Evolutionary conservation across 768 basidiomycete genomes (phyloP), one percentile per base, ranked within the genome.

Genomic region (Hericium alpestre): DNA sequence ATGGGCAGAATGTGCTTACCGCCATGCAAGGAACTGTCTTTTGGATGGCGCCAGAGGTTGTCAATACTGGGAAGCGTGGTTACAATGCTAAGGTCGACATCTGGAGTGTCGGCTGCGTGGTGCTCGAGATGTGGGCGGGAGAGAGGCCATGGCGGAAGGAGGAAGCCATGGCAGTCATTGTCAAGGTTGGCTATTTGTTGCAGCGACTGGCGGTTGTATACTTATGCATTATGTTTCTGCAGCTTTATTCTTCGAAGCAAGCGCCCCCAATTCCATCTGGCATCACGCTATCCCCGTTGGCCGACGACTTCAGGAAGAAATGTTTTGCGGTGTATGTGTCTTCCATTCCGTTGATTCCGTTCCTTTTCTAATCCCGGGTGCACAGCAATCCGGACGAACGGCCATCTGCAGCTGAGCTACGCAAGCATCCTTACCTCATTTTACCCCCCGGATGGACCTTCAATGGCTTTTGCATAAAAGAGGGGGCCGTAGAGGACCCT

Each of bases 61-160:
- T 93, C 58, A 86, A 92, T 60, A 85, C 88, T 38, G 82, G 87
- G 69, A 84, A 86, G 69, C 86, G 87, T 64, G 93, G 93, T 0
- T 98, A 98, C 70, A 94, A 92, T 64, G 91, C 87, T 66, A 98
- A 99, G 73, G 85, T 96, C 52, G 96, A 99, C 67, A 95, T 99
- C 62, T 99, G 96, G 96, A 93, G 92, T 69, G 81, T 98, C 4
- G 96, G 96, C 1, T 99, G 96, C 73, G 90, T 98, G n/a, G 88
- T 95, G 15, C 77, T 97, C 61, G 96, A 99, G 71, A 99, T 99
- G 96, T 95, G 93, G 86, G 89, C 90, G 20, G 96, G 96, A n/a
- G 81, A 84, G 66, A 76, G 94, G 48, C 96, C 96, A 2, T 99
- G 96, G 96, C 83, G 78, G 25, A 87, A 90, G 27, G 88, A 94